Percentiles rank a stretch among this genome's conserved stretches.
Evolutionary conservation across 345 rosid genomes (phyloP).

Genomic region (Ricinus communis): DNA sequence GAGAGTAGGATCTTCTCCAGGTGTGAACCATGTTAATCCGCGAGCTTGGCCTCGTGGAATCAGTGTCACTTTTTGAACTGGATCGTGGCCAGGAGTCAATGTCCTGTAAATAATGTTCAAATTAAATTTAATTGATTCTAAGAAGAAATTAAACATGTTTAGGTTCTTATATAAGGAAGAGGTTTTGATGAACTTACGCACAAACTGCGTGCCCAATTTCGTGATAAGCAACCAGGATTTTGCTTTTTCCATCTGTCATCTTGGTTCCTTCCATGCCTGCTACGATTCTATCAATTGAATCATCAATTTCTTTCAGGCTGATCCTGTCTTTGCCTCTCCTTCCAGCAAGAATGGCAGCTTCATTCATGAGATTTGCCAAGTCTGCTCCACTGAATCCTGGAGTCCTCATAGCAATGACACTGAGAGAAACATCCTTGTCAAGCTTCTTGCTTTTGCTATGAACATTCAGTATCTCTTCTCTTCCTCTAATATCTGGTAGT

Average conservation of each 20-base stretch:
- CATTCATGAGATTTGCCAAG: conserved; percentile 77
- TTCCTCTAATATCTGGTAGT: conserved; percentile 67
- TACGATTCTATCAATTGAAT: conserved; percentile 63
- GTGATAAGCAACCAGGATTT: conserved; percentile 65
- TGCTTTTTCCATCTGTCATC: conserved; percentile 74
- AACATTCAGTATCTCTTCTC: conserved; percentile 73
- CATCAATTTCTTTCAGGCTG: conserved; percentile 58
- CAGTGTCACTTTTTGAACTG: conserved; percentile 65
- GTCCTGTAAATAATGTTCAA: conserved; percentile 33
- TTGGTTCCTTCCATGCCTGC: conserved; percentile 79
- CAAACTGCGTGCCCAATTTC: conserved; percentile 76
- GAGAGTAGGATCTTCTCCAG: conserved; percentile 57
- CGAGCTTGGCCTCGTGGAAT: conserved; percentile 79
- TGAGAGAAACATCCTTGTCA: conserved; percentile 49
- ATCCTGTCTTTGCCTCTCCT: conserved; percentile 63
- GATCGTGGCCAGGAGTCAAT: conserved; percentile 67
- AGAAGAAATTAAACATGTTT: neutral
- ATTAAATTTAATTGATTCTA: too few species aligned
- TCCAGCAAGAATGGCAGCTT: conserved; percentile 76
- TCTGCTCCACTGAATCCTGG: conserved; percentile 88
- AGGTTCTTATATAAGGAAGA: neutral
- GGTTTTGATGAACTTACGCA: conserved; percentile 38
- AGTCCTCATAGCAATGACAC: conserved; percentile 66
- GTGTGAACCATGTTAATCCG: conserved; percentile 78
- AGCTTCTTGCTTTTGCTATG: conserved; percentile 71